Conservation (phyloP, 345 rosid genomes). For the Eucalyptus decipiens region DNA sequence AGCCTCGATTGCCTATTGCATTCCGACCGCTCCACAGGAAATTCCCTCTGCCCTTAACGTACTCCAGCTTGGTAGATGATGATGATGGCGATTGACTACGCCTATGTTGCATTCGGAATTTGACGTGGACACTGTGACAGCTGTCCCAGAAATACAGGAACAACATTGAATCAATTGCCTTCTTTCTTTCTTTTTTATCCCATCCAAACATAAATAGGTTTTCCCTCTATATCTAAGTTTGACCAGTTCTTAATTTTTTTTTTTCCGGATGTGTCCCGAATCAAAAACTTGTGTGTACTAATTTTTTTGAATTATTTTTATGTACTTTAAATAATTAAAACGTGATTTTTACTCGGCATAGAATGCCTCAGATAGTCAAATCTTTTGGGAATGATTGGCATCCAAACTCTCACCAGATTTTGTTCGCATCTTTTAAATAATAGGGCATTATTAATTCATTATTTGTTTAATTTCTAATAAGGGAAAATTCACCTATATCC, state of each 20-base stretch:
- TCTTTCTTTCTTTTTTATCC: not conserved
- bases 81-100: not conserved
- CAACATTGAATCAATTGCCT: not conserved
- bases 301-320: not conserved
- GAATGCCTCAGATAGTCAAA: not conserved
- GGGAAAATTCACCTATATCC: not conserved
- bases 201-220: not conserved
- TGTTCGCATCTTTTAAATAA: not conserved
- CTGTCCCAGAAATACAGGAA: not conserved
- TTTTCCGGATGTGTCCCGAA: no score
- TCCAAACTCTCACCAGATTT: not conserved
- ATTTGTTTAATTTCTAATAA: no score
- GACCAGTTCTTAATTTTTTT: no score
- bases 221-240: no score
- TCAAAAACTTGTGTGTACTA: no score
- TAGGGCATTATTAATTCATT: not conserved
- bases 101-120: not conserved
- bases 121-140: not conserved
- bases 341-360: not conserved
- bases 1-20: not conserved
- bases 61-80: not conserved
- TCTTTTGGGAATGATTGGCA: not conserved
- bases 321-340: not conserved
- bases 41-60: no score
- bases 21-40: not conserved